Evolutionary conservation across 495 filamentous ascomycete species (phyloP), one percentile per base, ranked within the genome.

Genomic region (Trichoderma parareesei): DNA sequence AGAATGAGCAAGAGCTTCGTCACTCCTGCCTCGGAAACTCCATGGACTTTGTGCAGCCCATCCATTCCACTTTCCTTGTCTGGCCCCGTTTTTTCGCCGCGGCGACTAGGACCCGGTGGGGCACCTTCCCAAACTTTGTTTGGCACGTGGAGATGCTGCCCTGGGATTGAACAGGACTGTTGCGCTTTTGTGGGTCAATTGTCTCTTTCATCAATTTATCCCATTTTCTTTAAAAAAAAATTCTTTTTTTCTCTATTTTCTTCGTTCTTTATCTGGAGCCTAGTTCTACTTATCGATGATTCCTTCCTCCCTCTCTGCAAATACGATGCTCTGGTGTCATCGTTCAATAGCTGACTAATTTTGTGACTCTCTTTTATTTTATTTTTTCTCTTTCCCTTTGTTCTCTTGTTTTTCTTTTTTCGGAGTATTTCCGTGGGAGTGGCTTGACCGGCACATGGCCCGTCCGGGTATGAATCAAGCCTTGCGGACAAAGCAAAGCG

Each of bases 101-200:
- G 53, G 33, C 53, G 27, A 27, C 53, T 57, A 57, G 53, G 27
- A 5, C 10, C 53, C 7, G 14, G 53, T 37, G 53, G 53, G 13
- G 53, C 14, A 37, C 27, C 33, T 37, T 27, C 27, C 40, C 20
- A 37, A 33, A 57, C 53, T 11, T 35, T 57, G 53, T 38, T 37
- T 38, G 18, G 53, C 53, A 57, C 53, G 53, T 57, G 53, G 53
- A 57, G 53, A 57, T 38, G 27, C 11, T 48, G 44, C 40, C 40
- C 6, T 41, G 40, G 6, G 6, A 41, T 41, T 49, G 46, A 18
- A 11, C 10, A 27, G 18, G 18, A 27, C 14, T 0, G 8, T n/a
- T 9, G 18, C 20, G 9, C 46, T 27, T 49, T 49, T 49, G n/a
- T 49, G 46, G 46, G 46, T 16, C 46, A 9, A 5, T 49, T 49